Evolutionary conservation across 2,329 filamentous ascomycete genomes (phyloP).

Genomic region (Dichotomopilus funicola): DNA sequence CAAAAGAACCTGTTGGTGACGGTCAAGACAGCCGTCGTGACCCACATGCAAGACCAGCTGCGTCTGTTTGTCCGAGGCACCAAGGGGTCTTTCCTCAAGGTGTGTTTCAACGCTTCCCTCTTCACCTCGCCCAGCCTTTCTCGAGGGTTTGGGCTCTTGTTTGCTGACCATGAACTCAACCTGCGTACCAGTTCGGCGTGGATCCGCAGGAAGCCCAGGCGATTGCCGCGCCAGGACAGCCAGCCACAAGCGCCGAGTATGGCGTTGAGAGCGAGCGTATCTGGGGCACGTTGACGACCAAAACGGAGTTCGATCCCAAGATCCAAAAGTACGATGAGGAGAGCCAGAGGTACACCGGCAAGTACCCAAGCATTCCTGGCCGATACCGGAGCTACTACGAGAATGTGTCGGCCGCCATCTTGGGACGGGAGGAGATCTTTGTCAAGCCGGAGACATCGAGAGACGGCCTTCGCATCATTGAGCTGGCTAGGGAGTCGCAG

Average conservation of each 20-base stretch:
- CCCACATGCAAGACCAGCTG: conserved; percentile 52
- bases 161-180: neutral
- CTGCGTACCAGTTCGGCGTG: conserved; percentile 14
- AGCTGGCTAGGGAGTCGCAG: conserved; percentile 35
- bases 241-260: conserved; percentile 27
- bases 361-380: conserved; percentile 34
- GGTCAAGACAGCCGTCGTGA: conserved; percentile 54
- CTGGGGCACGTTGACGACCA: conserved; percentile 35
- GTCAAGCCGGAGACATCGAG: conserved; percentile 35
- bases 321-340: conserved; percentile 28
- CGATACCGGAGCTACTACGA: conserved; percentile 36
- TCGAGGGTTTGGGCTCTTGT: neutral
- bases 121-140: neutral
- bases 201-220: conserved; percentile 33
- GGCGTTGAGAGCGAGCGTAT: conserved; percentile 32
- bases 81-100: conserved; percentile 44
- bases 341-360: conserved; percentile 31
- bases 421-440: conserved; percentile 32
- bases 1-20: conserved; percentile 47
- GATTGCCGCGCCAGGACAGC: conserved; percentile 24
- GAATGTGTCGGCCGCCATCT: conserved; percentile 35
- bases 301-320: conserved; percentile 29
- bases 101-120: conserved; percentile 7
- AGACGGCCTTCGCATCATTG: conserved; percentile 35
- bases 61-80: conserved; percentile 57